Percentiles rank a stretch among this genome's conserved stretches.
phyloP scores from a whole-genome alignment of 2,329 filamentous ascomycete species.

The Sphaceloma murrayae region DNA sequence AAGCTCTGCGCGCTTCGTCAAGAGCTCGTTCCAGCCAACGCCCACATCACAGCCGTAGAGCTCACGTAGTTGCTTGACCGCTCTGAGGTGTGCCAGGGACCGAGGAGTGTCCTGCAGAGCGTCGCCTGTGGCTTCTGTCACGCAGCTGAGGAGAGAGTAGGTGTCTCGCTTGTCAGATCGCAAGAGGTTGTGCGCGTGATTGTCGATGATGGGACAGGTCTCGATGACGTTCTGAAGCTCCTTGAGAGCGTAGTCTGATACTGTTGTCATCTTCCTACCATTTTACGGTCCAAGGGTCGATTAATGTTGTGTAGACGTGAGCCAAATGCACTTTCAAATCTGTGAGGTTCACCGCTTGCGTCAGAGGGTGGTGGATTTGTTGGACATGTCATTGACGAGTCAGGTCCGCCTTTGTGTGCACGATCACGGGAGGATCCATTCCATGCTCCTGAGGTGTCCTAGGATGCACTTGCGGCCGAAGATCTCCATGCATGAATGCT shows the following conservation, averaged over 20 bases:
- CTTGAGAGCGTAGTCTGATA: constrained; percentile 18
- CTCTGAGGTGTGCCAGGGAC: constrained; percentile 60
- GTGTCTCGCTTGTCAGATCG: constrained; percentile 40
- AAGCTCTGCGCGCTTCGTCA: constrained; percentile 40
- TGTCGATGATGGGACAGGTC: constrained; percentile 55
- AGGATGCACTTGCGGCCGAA: too few species aligned
- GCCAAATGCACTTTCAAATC: not conserved
- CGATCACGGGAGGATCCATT: too few species aligned
- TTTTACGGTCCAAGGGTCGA: too few species aligned
- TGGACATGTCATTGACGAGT: not conserved
- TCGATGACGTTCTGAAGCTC: constrained; percentile 24
- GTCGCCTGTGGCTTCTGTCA: constrained; percentile 61
- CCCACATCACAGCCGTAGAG: constrained; percentile 50
- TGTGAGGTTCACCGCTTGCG: constrained; percentile 10
- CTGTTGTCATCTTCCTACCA: constrained; percentile 1
- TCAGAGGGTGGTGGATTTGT: constrained; percentile 10
- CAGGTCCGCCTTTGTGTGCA: too few species aligned
- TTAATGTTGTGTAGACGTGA: too few species aligned
- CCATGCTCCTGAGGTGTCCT: too few species aligned
- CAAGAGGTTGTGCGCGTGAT: constrained; percentile 62
- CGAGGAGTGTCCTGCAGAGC: constrained; percentile 54
- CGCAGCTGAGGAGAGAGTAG: constrained; percentile 52
- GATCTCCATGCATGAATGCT: too few species aligned
- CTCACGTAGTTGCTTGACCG: constrained; percentile 55
- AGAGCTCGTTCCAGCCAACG: constrained; percentile 51